These are phyloP conservation scores for Cenchrus fungigraminus DNA, from an alignment of 176 grass and related monocot genomes.

Conservation along the genomic window DNA sequence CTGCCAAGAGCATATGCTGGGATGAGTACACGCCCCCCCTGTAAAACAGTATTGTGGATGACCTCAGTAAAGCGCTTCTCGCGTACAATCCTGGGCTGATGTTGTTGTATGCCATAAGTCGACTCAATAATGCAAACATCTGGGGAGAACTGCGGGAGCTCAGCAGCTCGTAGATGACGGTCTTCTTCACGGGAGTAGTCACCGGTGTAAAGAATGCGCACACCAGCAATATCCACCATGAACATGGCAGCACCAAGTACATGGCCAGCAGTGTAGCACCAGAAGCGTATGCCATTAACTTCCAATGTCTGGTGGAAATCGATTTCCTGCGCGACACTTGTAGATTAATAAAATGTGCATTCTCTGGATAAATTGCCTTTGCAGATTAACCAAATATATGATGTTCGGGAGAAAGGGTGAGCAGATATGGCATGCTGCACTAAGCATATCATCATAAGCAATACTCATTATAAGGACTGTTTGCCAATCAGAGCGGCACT, in stretches of 20 bases:
- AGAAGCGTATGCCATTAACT: conserved; percentile 98
- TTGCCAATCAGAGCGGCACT: background rate
- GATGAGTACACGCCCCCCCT: conserved; percentile 86
- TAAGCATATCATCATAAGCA: background rate
- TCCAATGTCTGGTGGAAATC: conserved; percentile 97
- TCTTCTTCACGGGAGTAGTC: conserved; percentile 97
- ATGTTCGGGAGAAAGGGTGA: background rate
- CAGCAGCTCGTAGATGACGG: conserved; percentile 84
- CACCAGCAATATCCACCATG: conserved; percentile 98
- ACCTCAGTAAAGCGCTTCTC: conserved; percentile 95
- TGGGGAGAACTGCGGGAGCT: conserved; percentile 77
- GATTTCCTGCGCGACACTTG: conserved; percentile 63
- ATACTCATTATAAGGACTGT: background rate
- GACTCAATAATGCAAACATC: conserved; percentile 96
- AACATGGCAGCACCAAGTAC: conserved; percentile 98
- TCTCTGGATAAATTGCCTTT: background rate
- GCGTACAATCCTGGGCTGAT: conserved; percentile 69
- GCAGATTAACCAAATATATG: background rate
- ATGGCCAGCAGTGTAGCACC: conserved; percentile 97
- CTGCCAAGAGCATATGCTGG: conserved; percentile 93
- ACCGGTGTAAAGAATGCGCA: conserved; percentile 85
- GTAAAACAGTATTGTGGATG: conserved; percentile 78
- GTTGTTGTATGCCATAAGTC: conserved; percentile 89
- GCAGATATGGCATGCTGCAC: background rate
- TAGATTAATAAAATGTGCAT: conserved; percentile 19